Percentiles rank a stretch among this genome's conserved stretches.
Evolutionary conservation across 495 filamentous ascomycete species (phyloP).

Genomic region (Penicillium alfredii): DNA sequence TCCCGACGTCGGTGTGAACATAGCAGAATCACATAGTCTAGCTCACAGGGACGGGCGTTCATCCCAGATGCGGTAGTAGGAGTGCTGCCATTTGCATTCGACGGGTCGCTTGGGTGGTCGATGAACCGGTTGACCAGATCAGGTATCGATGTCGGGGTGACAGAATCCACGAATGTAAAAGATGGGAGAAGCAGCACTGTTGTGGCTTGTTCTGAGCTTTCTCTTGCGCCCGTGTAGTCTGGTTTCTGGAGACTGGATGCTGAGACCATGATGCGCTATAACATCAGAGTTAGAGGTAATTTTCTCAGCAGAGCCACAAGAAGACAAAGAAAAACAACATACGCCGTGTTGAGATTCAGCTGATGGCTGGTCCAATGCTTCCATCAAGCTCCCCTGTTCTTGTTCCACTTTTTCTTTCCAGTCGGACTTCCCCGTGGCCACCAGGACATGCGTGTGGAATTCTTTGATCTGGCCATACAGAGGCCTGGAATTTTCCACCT

Average conservation of each 20-base stretch:
- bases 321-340: slow-evolving; percentile 25
- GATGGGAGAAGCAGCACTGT: slow-evolving; percentile 80
- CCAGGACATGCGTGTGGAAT: slow-evolving; percentile 78
- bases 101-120: slow-evolving; percentile 57
- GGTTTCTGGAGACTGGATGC: slow-evolving; percentile 79
- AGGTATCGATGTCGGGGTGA: slow-evolving; percentile 61
- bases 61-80: slow-evolving; percentile 24
- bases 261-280: slow-evolving; percentile 77
- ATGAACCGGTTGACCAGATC: slow-evolving; percentile 63
- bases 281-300: slow-evolving; percentile 7
- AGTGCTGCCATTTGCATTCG: slow-evolving; percentile 43
- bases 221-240: slow-evolving; percentile 39
- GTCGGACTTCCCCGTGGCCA: slow-evolving; percentile 88
- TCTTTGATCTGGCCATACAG: slow-evolving; percentile 82
- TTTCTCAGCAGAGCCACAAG: background rate
- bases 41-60: slow-evolving; percentile 60
- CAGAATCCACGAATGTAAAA: slow-evolving; percentile 76
- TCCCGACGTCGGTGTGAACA: slow-evolving; percentile 90
- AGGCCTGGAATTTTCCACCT: slow-evolving; percentile 64
- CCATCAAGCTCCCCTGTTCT: slow-evolving; percentile 87
- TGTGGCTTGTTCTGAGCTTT: slow-evolving; percentile 45
- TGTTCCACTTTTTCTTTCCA: slow-evolving; percentile 82
- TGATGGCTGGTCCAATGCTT: slow-evolving; percentile 59
- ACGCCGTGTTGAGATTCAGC: slow-evolving; percentile 68
- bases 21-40: slow-evolving; percentile 82